Conservation (phyloP, 176 grass and related monocot genomes). For the Tuctoria greenei region DNA sequence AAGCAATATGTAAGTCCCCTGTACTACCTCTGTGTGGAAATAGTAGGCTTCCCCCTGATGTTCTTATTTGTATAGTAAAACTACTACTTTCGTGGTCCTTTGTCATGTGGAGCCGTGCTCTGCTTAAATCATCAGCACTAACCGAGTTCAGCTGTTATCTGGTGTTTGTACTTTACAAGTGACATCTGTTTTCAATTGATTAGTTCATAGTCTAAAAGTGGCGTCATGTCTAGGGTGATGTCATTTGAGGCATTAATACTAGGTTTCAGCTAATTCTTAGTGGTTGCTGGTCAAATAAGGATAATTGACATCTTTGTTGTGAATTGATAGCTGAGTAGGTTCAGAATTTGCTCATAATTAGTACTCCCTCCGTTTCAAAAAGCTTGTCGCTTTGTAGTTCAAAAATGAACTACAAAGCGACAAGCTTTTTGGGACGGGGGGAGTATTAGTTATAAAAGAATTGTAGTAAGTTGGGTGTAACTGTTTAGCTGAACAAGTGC, state of each 20-base stretch:
- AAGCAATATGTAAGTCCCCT: conserved; percentile 70
- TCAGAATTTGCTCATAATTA: not conserved
- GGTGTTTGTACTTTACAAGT: not conserved
- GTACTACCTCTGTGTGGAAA: not conserved
- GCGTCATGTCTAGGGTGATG: not conserved
- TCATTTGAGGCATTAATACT: not conserved
- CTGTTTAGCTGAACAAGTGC: not conserved
- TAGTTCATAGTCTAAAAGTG: not conserved
- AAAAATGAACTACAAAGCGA: no score
- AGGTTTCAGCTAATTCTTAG: conserved; percentile 1
- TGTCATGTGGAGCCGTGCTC: not conserved
- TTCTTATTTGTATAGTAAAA: not conserved
- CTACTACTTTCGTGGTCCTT: not conserved
- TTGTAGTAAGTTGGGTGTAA: not conserved
- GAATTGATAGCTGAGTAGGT: not conserved
- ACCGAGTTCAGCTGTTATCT: not conserved
- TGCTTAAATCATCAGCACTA: conserved; percentile 1
- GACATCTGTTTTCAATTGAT: not conserved
- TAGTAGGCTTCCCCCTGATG: not conserved
- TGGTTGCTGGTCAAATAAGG: not conserved
- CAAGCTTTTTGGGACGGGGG: no score
- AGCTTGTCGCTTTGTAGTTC: no score
- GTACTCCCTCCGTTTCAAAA: no score
- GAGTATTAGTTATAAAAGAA: no score
- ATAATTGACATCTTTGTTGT: not conserved